Base-by-base conservation (phyloP, 257 asterid species). In the Scutellaria barbata region DNA sequence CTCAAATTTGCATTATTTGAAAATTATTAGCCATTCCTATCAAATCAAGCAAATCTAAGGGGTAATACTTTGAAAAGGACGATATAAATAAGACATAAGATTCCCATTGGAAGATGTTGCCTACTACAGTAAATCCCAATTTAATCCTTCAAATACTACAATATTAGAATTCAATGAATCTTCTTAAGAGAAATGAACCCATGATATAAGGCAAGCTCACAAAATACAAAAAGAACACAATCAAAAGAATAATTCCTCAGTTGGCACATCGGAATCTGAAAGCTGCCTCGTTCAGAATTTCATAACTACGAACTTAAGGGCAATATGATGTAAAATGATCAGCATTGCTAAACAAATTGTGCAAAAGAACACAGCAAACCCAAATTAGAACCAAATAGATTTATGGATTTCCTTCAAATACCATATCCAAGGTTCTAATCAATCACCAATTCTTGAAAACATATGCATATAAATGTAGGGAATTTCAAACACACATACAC, bases 341-440 rank as follows among this genome's bases (percentile, higher is more conserved):
- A 17, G 37, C 64, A 56, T 16, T 71, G 25, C 72, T 62, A 51
- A 70, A 56, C 64, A 55, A 20, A 43, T 0, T 20, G 18, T 16
- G 7, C 42, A 56, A 33, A 40, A 48, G 46, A 76, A 20, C 11
- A 45, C 35, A 48, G 68, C 52, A 65, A 72, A 57, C 12, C 47
- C 35, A 8, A 65, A 60, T 7, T 8, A 41, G 64, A 40, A 47
- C 51, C 65, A 14, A 41, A 25, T 16, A 50, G 10, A 79, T 10
- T n/a, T 41, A 37, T 65, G 30, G 56, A 67, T 46, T 69, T 71
- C 78, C 65, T 37, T 41, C 73, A 66, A 79, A 47, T 69, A 54
- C 22, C 45, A 66, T 64, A 47, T 63, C 71, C 17, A 57, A 17
- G 3, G 47, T 45, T 66, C 33, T 30, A 54, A 45, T 25, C 39